These are phyloP conservation scores for Leishmania major DNA, from an alignment of 208 protist genomes.

Conservation along the genomic window DNA sequence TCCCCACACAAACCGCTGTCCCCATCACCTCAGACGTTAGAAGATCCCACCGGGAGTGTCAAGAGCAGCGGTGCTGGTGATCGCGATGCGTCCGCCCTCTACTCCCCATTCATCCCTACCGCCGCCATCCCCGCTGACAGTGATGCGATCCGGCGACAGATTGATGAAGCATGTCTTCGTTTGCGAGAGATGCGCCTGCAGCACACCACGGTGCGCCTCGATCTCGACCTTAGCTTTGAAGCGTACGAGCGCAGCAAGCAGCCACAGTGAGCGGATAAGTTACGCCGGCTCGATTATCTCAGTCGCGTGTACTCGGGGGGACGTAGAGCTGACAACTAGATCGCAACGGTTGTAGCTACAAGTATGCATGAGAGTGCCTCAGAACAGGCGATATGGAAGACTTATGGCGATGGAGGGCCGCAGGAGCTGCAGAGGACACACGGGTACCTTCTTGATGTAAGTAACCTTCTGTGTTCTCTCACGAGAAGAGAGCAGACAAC, in stretches of 20 bases:
- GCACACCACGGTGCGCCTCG: conserved; percentile 46
- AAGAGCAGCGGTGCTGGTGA: background rate
- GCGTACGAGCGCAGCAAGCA: conserved; percentile 55
- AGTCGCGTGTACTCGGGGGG: background rate
- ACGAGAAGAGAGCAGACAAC: background rate
- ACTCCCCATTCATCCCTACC: background rate
- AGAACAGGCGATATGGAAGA: background rate
- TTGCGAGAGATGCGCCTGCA: conserved; percentile 47
- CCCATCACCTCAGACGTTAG: background rate
- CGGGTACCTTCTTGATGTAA: conserved; percentile 1
- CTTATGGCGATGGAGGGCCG: background rate
- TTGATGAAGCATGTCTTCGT: conserved; percentile 33
- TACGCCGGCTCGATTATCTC: background rate
- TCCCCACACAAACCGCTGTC: background rate
- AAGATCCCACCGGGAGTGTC: background rate
- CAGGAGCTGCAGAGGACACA: background rate
- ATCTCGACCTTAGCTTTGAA: conserved; percentile 69
- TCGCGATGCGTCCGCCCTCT: background rate
- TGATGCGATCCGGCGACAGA: conserved; percentile 42
- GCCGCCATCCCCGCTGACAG: background rate
- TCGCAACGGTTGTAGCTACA: background rate
- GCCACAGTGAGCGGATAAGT: background rate
- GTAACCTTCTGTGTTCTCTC: background rate
- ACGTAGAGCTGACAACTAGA: background rate
- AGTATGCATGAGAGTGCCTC: background rate